Conservation (phyloP, 1,284 basidiomycete genomes). For the Malassezia nana region DNA sequence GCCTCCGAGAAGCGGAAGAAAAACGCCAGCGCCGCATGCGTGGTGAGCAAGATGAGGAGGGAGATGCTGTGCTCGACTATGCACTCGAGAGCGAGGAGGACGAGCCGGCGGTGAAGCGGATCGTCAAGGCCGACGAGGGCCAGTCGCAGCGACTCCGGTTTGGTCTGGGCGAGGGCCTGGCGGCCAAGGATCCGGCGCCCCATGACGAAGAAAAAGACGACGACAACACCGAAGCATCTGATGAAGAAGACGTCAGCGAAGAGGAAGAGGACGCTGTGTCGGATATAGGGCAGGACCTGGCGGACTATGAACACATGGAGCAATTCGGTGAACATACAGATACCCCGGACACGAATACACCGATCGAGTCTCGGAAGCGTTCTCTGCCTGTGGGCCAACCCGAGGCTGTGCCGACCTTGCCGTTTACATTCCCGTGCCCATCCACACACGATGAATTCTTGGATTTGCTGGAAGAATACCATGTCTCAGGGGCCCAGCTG, state of each 20-base stretch:
- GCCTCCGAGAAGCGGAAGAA: slow-evolving; percentile 73
- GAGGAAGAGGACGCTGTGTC: slow-evolving; percentile 48
- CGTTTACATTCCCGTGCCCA: slow-evolving; percentile 86
- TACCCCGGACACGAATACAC: slow-evolving; percentile 24
- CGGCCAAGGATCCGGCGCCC: slow-evolving; percentile 50
- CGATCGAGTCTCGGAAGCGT: background rate
- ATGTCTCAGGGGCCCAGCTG: slow-evolving; percentile 54
- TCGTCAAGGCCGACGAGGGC: slow-evolving; percentile 17
- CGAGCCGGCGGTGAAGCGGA: slow-evolving; percentile 37
- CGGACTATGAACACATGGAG: slow-evolving; percentile 29
- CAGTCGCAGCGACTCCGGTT: slow-evolving; percentile 3
- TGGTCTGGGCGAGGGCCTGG: slow-evolving; percentile 23
- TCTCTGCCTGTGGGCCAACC: slow-evolving; percentile 1
- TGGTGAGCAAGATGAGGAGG: slow-evolving; percentile 54
- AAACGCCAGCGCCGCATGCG: slow-evolving; percentile 73
- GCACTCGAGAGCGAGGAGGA: slow-evolving; percentile 45
- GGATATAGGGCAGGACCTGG: slow-evolving; percentile 33
- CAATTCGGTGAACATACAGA: slow-evolving; percentile 39
- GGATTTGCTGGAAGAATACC: slow-evolving; percentile 62
- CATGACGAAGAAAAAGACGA: slow-evolving; percentile 62
- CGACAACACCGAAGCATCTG: slow-evolving; percentile 49
- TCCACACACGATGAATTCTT: slow-evolving; percentile 76
- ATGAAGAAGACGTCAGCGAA: slow-evolving; percentile 22
- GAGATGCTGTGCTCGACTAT: slow-evolving; percentile 5
- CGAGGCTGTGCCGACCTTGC: slow-evolving; percentile 51